These are phyloP conservation scores for Coemansia sp. DNA, from an alignment of 192 early-diverging fungal species.

Conservation along the genomic window DNA sequence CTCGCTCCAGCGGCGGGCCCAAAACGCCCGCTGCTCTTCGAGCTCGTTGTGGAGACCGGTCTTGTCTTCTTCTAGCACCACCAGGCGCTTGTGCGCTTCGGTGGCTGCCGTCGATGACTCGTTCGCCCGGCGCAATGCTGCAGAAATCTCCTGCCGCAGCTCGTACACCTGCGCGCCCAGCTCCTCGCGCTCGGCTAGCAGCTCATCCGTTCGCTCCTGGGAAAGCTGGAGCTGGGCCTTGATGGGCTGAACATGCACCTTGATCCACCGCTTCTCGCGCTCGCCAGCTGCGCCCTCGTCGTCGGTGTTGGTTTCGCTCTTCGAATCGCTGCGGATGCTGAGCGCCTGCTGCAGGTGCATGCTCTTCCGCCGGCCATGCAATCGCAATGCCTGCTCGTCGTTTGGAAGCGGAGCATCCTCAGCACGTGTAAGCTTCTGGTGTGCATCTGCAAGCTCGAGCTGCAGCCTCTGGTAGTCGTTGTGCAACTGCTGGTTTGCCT, in stretches of 20 bases:
- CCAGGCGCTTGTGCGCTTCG: conserved; percentile 20
- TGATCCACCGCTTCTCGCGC: conserved; percentile 28
- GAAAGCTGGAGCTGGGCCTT: conserved; percentile 34
- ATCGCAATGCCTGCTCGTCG: conserved; percentile 6
- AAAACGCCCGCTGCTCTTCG: conserved; percentile 29
- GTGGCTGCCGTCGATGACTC: conserved; percentile 13
- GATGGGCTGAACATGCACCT: conserved; percentile 28
- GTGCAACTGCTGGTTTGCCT: conserved; percentile 47
- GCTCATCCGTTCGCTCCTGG: conserved; percentile 38
- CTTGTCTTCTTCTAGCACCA: conserved; percentile 28
- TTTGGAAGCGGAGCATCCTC: not conserved
- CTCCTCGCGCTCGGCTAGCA: conserved; percentile 43
- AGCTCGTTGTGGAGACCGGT: conserved; percentile 24
- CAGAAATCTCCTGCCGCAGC: conserved; percentile 27
- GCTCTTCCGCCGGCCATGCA: conserved; percentile 40
- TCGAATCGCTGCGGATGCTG: not conserved
- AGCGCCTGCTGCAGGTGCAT: conserved; percentile 11
- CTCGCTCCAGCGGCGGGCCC: conserved; percentile 31
- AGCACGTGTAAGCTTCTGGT: conserved; percentile 4
- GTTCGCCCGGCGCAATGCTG: conserved; percentile 19
- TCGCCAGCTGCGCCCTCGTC: conserved; percentile 2
- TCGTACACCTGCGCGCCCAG: conserved; percentile 18
- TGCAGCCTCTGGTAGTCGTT: conserved; percentile 21
- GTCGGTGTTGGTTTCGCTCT: not conserved
- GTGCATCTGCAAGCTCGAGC: conserved; percentile 18